Percentiles rank a stretch among this genome's conserved stretches.
phyloP scores from a whole-genome alignment of 2,329 filamentous ascomycete genomes.

The Fragosphaeria purpurea region DNA sequence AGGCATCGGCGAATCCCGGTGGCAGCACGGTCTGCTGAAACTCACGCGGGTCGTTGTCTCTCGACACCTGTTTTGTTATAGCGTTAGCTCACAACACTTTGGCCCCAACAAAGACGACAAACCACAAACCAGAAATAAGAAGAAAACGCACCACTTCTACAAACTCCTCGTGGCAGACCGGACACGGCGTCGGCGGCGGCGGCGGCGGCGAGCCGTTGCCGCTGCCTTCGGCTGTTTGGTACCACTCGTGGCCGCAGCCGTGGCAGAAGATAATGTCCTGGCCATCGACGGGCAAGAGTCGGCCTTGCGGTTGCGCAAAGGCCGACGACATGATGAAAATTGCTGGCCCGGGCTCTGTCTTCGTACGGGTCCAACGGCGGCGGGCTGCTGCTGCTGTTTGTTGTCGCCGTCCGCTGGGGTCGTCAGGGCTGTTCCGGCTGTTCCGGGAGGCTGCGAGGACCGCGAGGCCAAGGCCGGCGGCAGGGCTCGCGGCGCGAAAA shows the following conservation, averaged over 20 bases:
- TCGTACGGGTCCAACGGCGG: neutral
- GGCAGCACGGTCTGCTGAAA: slow-evolving; percentile 8
- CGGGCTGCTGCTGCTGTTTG: slow-evolving; percentile 8
- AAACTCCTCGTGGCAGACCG: slow-evolving; percentile 66
- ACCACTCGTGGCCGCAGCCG: slow-evolving; percentile 72
- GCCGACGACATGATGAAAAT: slow-evolving; percentile 16
- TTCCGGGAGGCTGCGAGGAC: slow-evolving; percentile 45
- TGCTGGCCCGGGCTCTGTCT: too few species aligned
- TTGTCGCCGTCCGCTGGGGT: slow-evolving; percentile 14
- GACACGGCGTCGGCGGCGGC: slow-evolving; percentile 66
- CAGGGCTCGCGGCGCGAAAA: slow-evolving; percentile 43
- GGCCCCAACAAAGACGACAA: slow-evolving; percentile 10
- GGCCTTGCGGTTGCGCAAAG: slow-evolving; percentile 15
- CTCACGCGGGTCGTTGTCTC: slow-evolving; percentile 53
- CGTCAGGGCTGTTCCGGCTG: slow-evolving; percentile 24
- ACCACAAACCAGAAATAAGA: slow-evolving; percentile 45
- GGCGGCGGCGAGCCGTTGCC: slow-evolving; percentile 7
- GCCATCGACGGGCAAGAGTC: slow-evolving; percentile 39
- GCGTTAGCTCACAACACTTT: too few species aligned
- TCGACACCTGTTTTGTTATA: slow-evolving; percentile 31
- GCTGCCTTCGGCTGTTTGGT: slow-evolving; percentile 52
- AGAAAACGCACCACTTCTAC: slow-evolving; percentile 67
- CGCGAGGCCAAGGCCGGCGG: slow-evolving; percentile 48
- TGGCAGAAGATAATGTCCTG: slow-evolving; percentile 82
- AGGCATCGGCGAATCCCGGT: neutral